Percentiles rank a stretch among this genome's conserved stretches.
Conservation (phyloP, 2,329 filamentous ascomycete species). For the Xylaria sp. region DNA sequence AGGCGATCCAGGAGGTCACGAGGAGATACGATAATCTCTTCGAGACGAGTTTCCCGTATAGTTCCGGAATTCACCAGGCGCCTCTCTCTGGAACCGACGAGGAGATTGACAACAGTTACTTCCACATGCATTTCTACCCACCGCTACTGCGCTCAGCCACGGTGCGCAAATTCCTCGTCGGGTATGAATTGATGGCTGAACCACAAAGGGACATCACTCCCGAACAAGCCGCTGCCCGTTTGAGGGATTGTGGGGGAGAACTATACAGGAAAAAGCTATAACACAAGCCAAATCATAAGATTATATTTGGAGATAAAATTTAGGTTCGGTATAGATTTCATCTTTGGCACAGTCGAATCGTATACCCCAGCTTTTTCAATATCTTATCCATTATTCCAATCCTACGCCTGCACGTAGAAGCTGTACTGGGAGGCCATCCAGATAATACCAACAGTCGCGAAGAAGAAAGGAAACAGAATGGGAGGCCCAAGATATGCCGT, state of each 20-base stretch:
- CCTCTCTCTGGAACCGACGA: conserved; percentile 83
- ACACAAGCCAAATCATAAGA: conserved; percentile 29
- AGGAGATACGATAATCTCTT: conserved; percentile 96
- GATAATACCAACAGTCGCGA: conserved; percentile 62
- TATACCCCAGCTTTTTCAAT: background rate
- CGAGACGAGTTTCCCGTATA: conserved; percentile 96
- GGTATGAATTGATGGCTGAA: conserved; percentile 96
- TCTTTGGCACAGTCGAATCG: conserved; percentile 8
- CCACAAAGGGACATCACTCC: conserved; percentile 98
- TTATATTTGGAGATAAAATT: conserved; percentile 12
- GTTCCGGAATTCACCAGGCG: conserved; percentile 95
- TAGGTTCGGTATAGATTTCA: conserved; percentile 7
- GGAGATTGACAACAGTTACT: conserved; percentile 87
- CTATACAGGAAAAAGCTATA: conserved; percentile 79
- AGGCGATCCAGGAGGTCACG: conserved; percentile 87
- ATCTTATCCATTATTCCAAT: background rate
- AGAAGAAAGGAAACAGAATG: conserved; percentile 65
- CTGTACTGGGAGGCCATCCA: conserved; percentile 76
- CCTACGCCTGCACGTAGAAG: conserved; percentile 68
- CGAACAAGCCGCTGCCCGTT: conserved; percentile 85
- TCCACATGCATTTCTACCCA: conserved; percentile 98
- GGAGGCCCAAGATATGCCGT: conserved; percentile 73
- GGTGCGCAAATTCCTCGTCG: conserved; percentile 95
- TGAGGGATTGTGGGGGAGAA: conserved; percentile 81
- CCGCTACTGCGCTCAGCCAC: conserved; percentile 91